These are phyloP conservation scores for Mycena citricolor DNA, from an alignment of 1,284 basidiomycete species.

Conservation along the genomic window DNA sequence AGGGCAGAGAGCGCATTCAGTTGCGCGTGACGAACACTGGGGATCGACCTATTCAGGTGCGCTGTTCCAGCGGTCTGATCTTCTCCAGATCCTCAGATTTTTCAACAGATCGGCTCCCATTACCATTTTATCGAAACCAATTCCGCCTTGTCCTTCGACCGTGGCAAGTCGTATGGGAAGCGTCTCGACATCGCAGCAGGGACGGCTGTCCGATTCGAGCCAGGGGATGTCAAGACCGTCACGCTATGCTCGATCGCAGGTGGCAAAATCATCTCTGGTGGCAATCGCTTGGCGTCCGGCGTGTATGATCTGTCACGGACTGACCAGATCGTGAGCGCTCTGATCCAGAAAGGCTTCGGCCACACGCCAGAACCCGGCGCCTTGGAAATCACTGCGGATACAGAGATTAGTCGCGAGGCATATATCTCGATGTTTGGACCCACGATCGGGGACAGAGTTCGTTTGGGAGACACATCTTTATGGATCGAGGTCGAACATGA, in stretches of 20 bases:
- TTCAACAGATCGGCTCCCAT: slow-evolving; percentile 79
- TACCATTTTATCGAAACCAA: slow-evolving; percentile 96
- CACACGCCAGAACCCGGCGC: slow-evolving; percentile 64
- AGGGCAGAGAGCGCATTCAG: slow-evolving; percentile 65
- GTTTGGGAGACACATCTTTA: slow-evolving; percentile 86
- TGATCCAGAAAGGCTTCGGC: slow-evolving; percentile 58
- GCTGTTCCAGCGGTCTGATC: slow-evolving; percentile 22
- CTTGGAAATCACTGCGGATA: slow-evolving; percentile 46
- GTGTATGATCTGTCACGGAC: slow-evolving; percentile 42
- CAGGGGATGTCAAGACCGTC: slow-evolving; percentile 86
- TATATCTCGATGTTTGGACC: slow-evolving; percentile 96
- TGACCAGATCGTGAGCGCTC: slow-evolving; percentile 45
- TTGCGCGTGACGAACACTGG: slow-evolving; percentile 90
- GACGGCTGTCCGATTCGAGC: slow-evolving; percentile 96
- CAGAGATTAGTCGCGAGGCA: slow-evolving; percentile 57
- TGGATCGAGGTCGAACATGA: slow-evolving; percentile 96
- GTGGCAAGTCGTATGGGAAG: slow-evolving; percentile 77
- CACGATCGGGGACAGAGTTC: slow-evolving; percentile 86
- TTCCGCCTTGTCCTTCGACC: slow-evolving; percentile 79
- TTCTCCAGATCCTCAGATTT: slow-evolving; percentile 7
- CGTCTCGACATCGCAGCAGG: slow-evolving; percentile 92
- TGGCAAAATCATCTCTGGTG: slow-evolving; percentile 70
- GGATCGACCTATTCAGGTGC: slow-evolving; percentile 90
- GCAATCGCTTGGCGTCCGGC: slow-evolving; percentile 76
- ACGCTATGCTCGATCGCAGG: slow-evolving; percentile 83